Percentiles rank a stretch among this genome's conserved stretches.
Evolutionary conservation across 805 yeast genomes (phyloP).

Genomic region (Clavispora santaluciae): DNA sequence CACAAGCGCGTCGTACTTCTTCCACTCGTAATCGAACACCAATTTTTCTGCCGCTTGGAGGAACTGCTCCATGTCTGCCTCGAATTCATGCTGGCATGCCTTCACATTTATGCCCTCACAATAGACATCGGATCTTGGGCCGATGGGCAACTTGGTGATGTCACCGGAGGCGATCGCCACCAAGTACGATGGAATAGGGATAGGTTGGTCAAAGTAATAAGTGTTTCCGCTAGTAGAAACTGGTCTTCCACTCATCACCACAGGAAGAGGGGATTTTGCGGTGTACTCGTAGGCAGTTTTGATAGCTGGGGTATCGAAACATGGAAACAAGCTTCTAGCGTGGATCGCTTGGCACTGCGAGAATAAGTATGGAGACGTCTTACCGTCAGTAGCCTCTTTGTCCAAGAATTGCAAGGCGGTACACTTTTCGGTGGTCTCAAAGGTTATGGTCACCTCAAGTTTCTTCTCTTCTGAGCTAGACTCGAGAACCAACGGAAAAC

Average conservation of each 20-base stretch:
- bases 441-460: slow-evolving; percentile 41
- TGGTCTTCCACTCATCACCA: slow-evolving; percentile 66
- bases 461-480: slow-evolving; percentile 7
- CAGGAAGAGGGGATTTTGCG: slow-evolving; percentile 61
- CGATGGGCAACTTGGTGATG: slow-evolving; percentile 59
- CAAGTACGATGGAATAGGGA: slow-evolving; percentile 82
- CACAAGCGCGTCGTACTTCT: slow-evolving; percentile 71
- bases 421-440: slow-evolving; percentile 66
- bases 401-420: slow-evolving; percentile 85
- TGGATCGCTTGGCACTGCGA: slow-evolving; percentile 92
- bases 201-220: slow-evolving; percentile 61
- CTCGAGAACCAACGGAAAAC: slow-evolving; percentile 47
- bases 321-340: slow-evolving; percentile 82
- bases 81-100: slow-evolving; percentile 74
- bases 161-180: slow-evolving; percentile 86
- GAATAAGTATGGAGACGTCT: slow-evolving; percentile 64
- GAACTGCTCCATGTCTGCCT: slow-evolving; percentile 75
- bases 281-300: slow-evolving; percentile 60
- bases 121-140: slow-evolving; percentile 82
- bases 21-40: slow-evolving; percentile 81
- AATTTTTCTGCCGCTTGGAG: slow-evolving; percentile 71
- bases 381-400: slow-evolving; percentile 70
- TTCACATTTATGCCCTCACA: slow-evolving; percentile 67
- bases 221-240: slow-evolving; percentile 15
- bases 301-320: slow-evolving; percentile 85